These are phyloP conservation scores for Stagonosporopsis vannaccii DNA, from an alignment of 2,329 filamentous ascomycete genomes.

Conservation along the genomic window DNA sequence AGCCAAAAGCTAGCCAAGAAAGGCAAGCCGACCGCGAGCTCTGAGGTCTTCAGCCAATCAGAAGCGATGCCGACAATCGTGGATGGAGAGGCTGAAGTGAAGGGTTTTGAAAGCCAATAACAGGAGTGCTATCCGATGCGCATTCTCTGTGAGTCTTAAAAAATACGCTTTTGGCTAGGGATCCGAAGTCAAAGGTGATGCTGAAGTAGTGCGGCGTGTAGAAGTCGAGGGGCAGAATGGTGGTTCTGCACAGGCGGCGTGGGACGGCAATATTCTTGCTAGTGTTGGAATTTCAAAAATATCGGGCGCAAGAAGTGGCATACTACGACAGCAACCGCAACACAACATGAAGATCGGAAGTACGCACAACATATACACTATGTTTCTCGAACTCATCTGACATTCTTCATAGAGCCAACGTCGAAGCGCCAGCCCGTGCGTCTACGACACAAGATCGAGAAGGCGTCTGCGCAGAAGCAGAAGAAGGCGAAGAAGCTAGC, in stretches of 20 bases:
- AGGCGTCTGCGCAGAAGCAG: conserved; percentile 88
- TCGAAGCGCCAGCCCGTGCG: conserved; percentile 92
- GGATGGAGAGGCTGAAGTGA: conserved; percentile 1
- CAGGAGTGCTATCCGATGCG: neutral
- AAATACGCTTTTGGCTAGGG: no score
- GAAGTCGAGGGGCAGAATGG: neutral
- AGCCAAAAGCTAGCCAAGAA: conserved; percentile 6
- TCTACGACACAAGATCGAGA: conserved; percentile 94
- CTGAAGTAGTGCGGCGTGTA: neutral
- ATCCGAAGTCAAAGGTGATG: neutral
- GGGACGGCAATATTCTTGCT: neutral
- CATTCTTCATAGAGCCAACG: conserved; percentile 73
- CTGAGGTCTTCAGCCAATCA: conserved; percentile 3
- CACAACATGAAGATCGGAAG: conserved; percentile 53
- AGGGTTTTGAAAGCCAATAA: neutral
- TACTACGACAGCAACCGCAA: conserved; percentile 18
- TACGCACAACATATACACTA: conserved; percentile 29
- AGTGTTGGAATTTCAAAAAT: conserved; percentile 35
- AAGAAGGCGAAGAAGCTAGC: conserved; percentile 86
- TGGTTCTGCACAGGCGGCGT: neutral
- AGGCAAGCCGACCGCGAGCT: conserved; percentile 8
- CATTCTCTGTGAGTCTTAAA: neutral
- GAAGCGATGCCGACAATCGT: conserved; percentile 1
- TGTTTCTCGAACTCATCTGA: conserved; percentile 9
- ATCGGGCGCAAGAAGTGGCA: conserved; percentile 25